Evolutionary conservation across 805 yeast genomes (phyloP).

Genomic region (Candida andamanensis): DNA sequence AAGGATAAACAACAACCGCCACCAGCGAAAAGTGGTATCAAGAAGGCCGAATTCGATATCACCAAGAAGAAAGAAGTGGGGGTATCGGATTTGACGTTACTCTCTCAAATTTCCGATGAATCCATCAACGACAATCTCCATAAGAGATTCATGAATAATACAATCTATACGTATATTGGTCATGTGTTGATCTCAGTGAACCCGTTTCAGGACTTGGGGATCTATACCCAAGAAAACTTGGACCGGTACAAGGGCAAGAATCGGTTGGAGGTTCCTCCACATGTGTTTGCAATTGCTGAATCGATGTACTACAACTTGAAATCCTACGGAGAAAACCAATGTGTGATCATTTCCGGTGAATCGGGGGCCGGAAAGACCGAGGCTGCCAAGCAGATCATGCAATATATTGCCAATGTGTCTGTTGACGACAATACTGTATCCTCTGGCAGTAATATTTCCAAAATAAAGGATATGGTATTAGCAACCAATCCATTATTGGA

Average conservation of each 20-base stretch:
- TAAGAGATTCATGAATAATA: conserved; percentile 82
- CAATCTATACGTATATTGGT: conserved; percentile 90
- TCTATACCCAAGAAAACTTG: conserved; percentile 76
- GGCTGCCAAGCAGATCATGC: conserved; percentile 97
- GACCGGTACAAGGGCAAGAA: conserved; percentile 84
- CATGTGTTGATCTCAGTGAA: conserved; percentile 93
- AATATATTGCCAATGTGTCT: conserved; percentile 86
- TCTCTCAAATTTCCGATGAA: conserved; percentile 85
- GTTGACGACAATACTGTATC: conserved; percentile 45
- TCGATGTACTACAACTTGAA: conserved; percentile 93
- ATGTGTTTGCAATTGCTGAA: conserved; percentile 97
- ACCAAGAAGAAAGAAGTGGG: conserved; percentile 96
- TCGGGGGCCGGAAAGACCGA: conserved; percentile 98
- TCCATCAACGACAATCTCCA: conserved; percentile 87
- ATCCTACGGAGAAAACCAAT: conserved; percentile 89
- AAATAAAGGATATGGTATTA: conserved; percentile 93
- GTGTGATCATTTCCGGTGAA: conserved; percentile 96
- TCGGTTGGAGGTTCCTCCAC: conserved; percentile 95
- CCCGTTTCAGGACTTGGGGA: conserved; percentile 95
- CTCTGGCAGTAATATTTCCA: conserved; percentile 49
- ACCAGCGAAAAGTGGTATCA: conserved; percentile 52
- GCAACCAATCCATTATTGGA: conserved; percentile 94
- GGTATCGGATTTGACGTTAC: conserved; percentile 86
- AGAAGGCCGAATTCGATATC: conserved; percentile 87
- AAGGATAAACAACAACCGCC: conserved; percentile 47